Conservation (phyloP, 345 rosid genomes). For the Bruguiera sexangula region DNA sequence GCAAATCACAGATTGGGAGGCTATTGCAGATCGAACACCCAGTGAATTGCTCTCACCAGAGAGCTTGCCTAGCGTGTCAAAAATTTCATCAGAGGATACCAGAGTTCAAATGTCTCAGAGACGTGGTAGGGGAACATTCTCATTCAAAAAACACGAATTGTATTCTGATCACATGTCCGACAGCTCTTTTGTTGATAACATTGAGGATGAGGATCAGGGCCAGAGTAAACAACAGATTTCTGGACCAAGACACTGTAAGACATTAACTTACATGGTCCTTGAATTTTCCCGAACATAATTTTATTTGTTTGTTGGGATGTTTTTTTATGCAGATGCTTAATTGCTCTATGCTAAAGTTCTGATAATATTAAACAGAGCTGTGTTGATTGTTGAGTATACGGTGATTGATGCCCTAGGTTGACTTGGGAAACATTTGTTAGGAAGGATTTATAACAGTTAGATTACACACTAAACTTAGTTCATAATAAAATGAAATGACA, state of each 20-base stretch:
- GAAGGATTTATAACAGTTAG: too few relatives aligned
- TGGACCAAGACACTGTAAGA: constrained; percentile 48
- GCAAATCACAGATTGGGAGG: constrained; percentile 76
- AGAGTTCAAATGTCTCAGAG: constrained; percentile 58
- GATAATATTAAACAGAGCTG: too few relatives aligned
- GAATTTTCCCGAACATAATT: not conserved
- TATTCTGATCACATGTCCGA: constrained; percentile 51
- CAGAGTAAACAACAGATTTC: constrained; percentile 31
- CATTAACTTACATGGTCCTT: not conserved
- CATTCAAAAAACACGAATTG: constrained; percentile 53
- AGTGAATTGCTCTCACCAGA: constrained; percentile 50
- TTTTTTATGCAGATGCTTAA: not conserved
- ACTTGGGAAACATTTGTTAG: too few relatives aligned
- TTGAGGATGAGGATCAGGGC: constrained; percentile 38
- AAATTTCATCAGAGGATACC: constrained; percentile 52
- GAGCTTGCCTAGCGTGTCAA: constrained; percentile 55
- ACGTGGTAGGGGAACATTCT: constrained; percentile 88
- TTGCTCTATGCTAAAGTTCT: too few relatives aligned
- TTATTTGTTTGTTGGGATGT: not conserved
- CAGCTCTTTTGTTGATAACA: constrained; percentile 29
- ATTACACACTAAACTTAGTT: too few relatives aligned
- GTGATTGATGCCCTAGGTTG: too few relatives aligned
- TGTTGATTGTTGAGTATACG: too few relatives aligned
- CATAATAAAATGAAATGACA: too few relatives aligned
- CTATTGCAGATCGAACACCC: constrained; percentile 66